Percentiles rank a stretch among this genome's conserved stretches.
Conservation (phyloP, 805 yeast species). For the Hanseniaspora guilliermondii region DNA sequence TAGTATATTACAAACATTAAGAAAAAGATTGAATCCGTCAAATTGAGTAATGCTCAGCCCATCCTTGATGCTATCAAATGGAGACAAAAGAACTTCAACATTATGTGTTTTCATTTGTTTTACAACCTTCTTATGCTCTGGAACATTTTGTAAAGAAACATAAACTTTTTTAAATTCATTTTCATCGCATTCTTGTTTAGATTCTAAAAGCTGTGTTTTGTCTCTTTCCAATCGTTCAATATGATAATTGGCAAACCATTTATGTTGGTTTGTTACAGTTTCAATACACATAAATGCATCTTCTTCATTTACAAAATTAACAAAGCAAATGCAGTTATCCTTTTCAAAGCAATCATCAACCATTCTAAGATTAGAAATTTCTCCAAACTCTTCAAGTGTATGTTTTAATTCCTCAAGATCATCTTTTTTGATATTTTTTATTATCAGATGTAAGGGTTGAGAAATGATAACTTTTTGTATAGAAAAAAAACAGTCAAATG, state of each 20-base stretch:
- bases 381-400: not conserved
- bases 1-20: not conserved
- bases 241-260: slow-evolving; percentile 10
- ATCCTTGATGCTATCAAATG: not conserved
- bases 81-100: not conserved
- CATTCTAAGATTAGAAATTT: not conserved
- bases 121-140: not conserved
- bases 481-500: not conserved
- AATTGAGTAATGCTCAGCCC: not conserved
- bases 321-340: not conserved
- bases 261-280: not conserved
- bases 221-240: slow-evolving; percentile 12
- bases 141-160: not conserved
- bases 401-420: not conserved
- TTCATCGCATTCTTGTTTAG: not conserved
- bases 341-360: not conserved
- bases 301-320: not conserved
- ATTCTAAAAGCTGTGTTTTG: not conserved
- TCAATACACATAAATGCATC: not conserved
- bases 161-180: slow-evolving; percentile 1
- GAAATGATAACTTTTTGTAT: not conserved
- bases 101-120: not conserved
- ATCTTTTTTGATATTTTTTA: not conserved
- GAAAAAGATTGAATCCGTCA: not conserved
- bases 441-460: not conserved